phyloP scores from a whole-genome alignment of 345 rosid species.

The Eucalyptus marginata region DNA sequence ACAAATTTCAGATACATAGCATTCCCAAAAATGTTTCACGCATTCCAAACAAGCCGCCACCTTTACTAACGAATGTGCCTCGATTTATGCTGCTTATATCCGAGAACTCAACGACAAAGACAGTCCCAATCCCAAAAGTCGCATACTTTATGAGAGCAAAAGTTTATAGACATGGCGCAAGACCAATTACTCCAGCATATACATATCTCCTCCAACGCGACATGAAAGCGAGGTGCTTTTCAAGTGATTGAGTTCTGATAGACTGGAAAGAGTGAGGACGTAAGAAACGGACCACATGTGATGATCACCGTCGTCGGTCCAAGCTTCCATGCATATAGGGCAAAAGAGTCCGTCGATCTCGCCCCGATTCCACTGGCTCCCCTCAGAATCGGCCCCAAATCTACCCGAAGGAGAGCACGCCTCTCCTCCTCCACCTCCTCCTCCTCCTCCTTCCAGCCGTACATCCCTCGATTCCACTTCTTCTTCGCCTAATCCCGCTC shows the following conservation, averaged over 20 bases:
- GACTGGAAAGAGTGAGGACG: neutral
- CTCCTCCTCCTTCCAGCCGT: neutral
- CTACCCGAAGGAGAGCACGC: neutral
- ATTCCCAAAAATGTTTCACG: neutral
- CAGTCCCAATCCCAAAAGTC: neutral
- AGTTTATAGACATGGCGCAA: neutral
- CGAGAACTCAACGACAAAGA: neutral
- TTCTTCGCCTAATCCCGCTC: constrained; percentile 1
- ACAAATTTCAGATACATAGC: neutral
- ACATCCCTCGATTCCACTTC: constrained; percentile 11
- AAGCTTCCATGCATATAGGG: constrained; percentile 74
- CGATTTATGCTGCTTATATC: neutral
- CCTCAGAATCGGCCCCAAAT: constrained; percentile 12
- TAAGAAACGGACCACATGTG: constrained; percentile 43
- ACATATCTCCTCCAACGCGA: neutral
- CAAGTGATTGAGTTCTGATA: neutral
- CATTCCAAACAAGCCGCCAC: neutral
- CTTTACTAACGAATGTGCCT: neutral
- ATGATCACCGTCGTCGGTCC: constrained; percentile 62
- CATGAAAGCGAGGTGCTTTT: neutral
- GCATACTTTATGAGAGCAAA: neutral
- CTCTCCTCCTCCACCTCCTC: neutral
- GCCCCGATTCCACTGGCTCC: constrained; percentile 23
- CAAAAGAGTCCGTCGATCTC: constrained; percentile 65
- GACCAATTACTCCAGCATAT: neutral